Base-by-base conservation (phyloP, 2,329 filamentous ascomycete genomes). In the Talaromyces amestolkiae region DNA sequence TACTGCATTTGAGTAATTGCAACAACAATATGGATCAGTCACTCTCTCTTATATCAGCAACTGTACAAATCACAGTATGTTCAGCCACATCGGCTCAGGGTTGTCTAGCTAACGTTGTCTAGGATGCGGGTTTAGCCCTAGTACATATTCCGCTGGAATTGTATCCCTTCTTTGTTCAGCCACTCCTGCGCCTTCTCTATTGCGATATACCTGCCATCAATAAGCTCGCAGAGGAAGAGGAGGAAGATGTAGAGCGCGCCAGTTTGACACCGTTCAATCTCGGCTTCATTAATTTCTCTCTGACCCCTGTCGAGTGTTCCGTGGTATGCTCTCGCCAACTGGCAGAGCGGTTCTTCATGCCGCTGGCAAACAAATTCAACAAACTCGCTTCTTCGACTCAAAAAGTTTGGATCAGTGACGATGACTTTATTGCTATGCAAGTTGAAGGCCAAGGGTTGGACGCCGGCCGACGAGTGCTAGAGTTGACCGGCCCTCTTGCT, bases 301-400 rank as follows among this genome's bases (percentile, higher is more conserved):
- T 98, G 72, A 98, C 93, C 0, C 92, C 93, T 0, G 86, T 96
- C 64, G 95, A 97, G 78, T 96, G 92, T 79, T 97, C 93, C 3
- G 86, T 99, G 61, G 92, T 96, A 63, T 98, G 94, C 75, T 90
- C 94, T 68, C 87, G 87, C 66, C 83, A 86, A 49, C 89, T 92
- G 79, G 90, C 91, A 7, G 82, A 87, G 56, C 85, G 87, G 63
- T 86, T 96, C 65, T 96, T 98, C 72, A 82, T 86, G 62, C 92
- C 93, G 0, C 81, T 89, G 63, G 86, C 94, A 65, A 80, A 85
- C 60, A 80, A 82, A 3, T 84, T 97, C 10, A 84, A 88, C n/a
- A 68, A 78, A 43, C 65, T 72, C 24, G 72, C 71, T 33, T 59
- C 67, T 47, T 71, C 72, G 15, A 71, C 79, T 3, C 82, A 79